Conservation (phyloP, 1,284 basidiomycete species). For the Ustilago curta region DNA sequence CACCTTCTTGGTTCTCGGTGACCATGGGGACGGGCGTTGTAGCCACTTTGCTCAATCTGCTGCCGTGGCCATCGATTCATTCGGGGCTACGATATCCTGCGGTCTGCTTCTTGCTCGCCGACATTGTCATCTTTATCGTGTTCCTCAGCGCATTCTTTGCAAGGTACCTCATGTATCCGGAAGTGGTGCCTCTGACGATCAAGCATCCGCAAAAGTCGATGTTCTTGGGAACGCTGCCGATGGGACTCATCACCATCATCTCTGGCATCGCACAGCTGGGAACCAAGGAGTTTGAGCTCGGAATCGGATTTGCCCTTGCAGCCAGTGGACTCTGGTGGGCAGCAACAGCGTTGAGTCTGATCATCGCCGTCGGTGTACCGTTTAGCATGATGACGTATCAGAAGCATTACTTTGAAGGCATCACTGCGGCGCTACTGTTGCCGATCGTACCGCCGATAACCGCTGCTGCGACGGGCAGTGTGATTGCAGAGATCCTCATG, state of each 20-base stretch:
- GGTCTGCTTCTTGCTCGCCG: constrained; percentile 38
- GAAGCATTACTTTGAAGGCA: constrained; percentile 57
- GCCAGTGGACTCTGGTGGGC: constrained; percentile 56
- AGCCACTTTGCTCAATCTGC: constrained; percentile 49
- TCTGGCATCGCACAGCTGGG: constrained; percentile 53
- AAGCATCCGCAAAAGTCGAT: constrained; percentile 60
- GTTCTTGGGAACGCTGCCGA: constrained; percentile 58
- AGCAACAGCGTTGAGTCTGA: constrained; percentile 31
- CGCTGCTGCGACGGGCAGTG: constrained; percentile 51
- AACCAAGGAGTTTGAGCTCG: constrained; percentile 47
- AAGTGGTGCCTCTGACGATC: constrained; percentile 59
- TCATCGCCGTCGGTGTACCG: constrained; percentile 53
- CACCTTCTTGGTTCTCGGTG: constrained; percentile 60
- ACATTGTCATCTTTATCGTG: constrained; percentile 52
- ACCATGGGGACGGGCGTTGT: constrained; percentile 60
- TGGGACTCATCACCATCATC: constrained; percentile 61
- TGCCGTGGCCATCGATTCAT: constrained; percentile 51
- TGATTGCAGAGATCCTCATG: constrained; percentile 53
- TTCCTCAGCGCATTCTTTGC: constrained; percentile 52
- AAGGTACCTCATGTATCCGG: constrained; percentile 56
- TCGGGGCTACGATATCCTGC: constrained; percentile 39
- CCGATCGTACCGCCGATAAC: constrained; percentile 63
- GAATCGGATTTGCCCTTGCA: constrained; percentile 39
- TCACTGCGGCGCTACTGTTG: constrained; percentile 55
- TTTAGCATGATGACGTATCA: constrained; percentile 63